These are phyloP conservation scores for Lantana camara DNA, from an alignment of 257 asterid species.

Conservation along the genomic window DNA sequence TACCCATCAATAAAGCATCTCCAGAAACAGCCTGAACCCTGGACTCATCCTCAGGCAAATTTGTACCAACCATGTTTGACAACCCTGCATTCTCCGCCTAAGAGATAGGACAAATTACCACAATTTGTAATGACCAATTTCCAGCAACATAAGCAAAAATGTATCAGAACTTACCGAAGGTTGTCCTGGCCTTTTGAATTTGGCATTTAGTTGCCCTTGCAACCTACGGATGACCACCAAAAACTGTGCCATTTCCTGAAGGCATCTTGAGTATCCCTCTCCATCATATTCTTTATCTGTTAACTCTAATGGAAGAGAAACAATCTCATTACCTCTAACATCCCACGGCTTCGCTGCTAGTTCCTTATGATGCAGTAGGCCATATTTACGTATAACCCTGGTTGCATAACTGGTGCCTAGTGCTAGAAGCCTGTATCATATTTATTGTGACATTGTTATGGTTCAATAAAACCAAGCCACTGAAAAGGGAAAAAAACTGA, in stretches of 20 bases:
- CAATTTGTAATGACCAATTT: slow-evolving; percentile 15
- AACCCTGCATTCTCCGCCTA: slow-evolving; percentile 59
- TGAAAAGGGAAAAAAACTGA: slow-evolving; percentile 18
- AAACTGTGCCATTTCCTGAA: slow-evolving; percentile 72
- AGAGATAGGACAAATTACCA: slow-evolving; percentile 26
- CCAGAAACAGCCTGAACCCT: slow-evolving; percentile 49
- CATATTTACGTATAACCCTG: slow-evolving; percentile 67
- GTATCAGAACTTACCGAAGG: slow-evolving; percentile 49
- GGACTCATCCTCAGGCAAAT: slow-evolving; percentile 54
- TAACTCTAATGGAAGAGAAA: slow-evolving; percentile 37
- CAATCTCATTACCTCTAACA: slow-evolving; percentile 37
- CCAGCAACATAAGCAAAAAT: slow-evolving; percentile 30
- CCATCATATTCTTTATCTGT: slow-evolving; percentile 44
- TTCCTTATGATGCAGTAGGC: slow-evolving; percentile 66
- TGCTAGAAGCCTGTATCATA: slow-evolving; percentile 87
- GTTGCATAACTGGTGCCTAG: slow-evolving; percentile 79
- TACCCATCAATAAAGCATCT: slow-evolving; percentile 43
- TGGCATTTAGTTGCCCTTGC: slow-evolving; percentile 69
- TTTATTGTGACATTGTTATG: slow-evolving; percentile 21
- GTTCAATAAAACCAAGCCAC: too few relatives aligned
- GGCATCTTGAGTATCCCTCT: slow-evolving; percentile 49
- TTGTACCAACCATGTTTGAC: slow-evolving; percentile 37
- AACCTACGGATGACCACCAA: slow-evolving; percentile 73
- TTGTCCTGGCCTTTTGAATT: slow-evolving; percentile 71
- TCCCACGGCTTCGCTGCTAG: slow-evolving; percentile 45